Evolutionary conservation across 2,329 filamentous ascomycete species (phyloP), one percentile per base, ranked within the genome.

Genomic region (Beauveria rudraprayagi): DNA sequence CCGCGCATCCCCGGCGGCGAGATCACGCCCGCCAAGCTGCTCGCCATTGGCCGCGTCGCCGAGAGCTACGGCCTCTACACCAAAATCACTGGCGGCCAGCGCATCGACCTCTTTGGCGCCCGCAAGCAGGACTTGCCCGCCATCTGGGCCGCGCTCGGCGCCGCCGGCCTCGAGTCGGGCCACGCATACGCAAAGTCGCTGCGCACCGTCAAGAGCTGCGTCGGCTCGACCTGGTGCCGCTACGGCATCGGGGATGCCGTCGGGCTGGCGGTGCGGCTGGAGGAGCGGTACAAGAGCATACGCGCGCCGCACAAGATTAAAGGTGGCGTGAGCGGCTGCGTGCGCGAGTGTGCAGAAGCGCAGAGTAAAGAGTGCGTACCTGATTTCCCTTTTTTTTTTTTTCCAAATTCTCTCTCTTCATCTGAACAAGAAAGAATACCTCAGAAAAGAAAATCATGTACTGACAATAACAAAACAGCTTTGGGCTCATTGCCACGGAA

Each of bases 91-190:
- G 92, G 92, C 60, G 92, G 90, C 1, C 92, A 96, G 74, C 85
- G 92, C 61, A 96, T 96, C 69, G 92, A 96, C 73, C 84, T 96
- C 86, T 96, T 96, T 69, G 92, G 92, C 46, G 92, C 92, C 0
- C 87, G 86, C 74, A 96, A 95, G 75, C 89, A 94, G 66, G 91
- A 96, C 71, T 79, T 96, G 19, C 80, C 90, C 2, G 81, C 82
- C 16, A 96, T 96, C 67, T 96, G 92, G 92, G 83, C 83, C 48
- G 83, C 86, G 66, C 80, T 96, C 3, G 83, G 95, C 9, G 86
- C 90, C 61, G 92, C 88, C 1, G 92, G 92, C 22, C 89, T 96
- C 87, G 92, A 96, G 73, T 91, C 88, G 64, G 92, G 92, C 0
- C 91, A 96, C 70, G 92, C 91, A 0, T 96, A 96, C 70, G 92